Conservation (phyloP, 116 monocot species). For the Zostera marina region DNA sequence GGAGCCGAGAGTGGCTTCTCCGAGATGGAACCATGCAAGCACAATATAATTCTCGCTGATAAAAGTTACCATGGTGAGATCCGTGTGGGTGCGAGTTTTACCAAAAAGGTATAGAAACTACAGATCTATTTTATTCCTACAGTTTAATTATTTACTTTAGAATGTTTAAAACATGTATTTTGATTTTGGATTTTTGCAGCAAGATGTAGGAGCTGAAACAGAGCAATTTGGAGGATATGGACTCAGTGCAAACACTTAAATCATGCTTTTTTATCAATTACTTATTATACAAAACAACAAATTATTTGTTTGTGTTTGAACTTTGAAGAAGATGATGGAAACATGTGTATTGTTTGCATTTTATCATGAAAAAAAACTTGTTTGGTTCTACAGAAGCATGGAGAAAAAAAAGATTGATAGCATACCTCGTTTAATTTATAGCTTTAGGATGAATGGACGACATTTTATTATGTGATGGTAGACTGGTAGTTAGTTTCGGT, state of each 20-base stretch:
- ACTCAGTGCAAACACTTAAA: constrained; percentile 1
- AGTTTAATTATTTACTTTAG: background rate
- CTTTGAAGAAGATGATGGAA: background rate
- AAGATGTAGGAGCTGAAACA: background rate
- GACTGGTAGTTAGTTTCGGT: background rate
- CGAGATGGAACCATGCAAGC: constrained; percentile 11
- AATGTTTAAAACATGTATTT: background rate
- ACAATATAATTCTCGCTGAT: constrained; percentile 22
- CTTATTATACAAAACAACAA: background rate
- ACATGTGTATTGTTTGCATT: too few species aligned
- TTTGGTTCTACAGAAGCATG: too few species aligned
- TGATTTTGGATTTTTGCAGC: background rate
- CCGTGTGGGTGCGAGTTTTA: constrained; percentile 14
- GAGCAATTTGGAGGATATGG: constrained; percentile 14
- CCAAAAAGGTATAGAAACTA: constrained; percentile 2
- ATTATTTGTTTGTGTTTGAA: background rate
- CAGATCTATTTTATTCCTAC: background rate
- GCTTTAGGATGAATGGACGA: background rate
- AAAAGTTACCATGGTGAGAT: constrained; percentile 20
- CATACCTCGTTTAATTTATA: background rate
- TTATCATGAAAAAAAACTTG: too few species aligned
- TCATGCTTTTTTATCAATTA: background rate
- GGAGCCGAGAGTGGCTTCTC: constrained; percentile 13
- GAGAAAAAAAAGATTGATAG: too few species aligned
- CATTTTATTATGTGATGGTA: background rate